A percentile compares a stretch with the other conserved stretches of the same genome.
Conservation (phyloP, 805 yeast genomes). For the Wickerhamiella siamensis region DNA sequence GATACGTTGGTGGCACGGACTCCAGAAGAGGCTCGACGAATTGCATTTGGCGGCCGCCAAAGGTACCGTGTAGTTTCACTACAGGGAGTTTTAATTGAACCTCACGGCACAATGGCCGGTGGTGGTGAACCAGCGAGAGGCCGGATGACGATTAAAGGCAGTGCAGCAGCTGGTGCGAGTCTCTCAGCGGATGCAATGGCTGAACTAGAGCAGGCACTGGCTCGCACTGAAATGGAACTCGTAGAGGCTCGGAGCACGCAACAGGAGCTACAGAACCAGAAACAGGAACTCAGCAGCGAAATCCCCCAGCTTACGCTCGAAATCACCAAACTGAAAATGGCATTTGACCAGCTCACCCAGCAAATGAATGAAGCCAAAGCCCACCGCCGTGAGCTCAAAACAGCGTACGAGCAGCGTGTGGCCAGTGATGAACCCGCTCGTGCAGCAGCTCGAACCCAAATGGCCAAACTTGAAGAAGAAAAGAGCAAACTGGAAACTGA, state of each 20-base stretch:
- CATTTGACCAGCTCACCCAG: slow-evolving; percentile 36
- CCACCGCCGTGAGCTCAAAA: slow-evolving; percentile 43
- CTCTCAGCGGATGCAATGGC: slow-evolving; percentile 12
- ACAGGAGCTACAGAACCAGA: slow-evolving; percentile 42
- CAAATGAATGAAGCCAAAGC: slow-evolving; percentile 32
- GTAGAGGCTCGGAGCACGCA: slow-evolving; percentile 6
- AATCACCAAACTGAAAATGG: slow-evolving; percentile 39
- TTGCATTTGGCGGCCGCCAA: slow-evolving; percentile 61
- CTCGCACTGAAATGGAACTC: slow-evolving; percentile 8
- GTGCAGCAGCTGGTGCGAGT: slow-evolving; percentile 2
- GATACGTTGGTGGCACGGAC: slow-evolving; percentile 80
- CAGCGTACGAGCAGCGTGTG: slow-evolving; percentile 58
- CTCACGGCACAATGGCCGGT: slow-evolving; percentile 92
- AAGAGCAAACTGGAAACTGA: slow-evolving; percentile 33
- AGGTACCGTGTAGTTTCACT: slow-evolving; percentile 84
- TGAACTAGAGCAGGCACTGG: slow-evolving; percentile 9
- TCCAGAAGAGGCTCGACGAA: slow-evolving; percentile 65
- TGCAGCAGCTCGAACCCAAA: background rate
- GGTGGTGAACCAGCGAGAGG: slow-evolving; percentile 72
- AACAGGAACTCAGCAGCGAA: slow-evolving; percentile 34
- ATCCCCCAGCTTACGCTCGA: slow-evolving; percentile 46
- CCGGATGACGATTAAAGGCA: slow-evolving; percentile 36
- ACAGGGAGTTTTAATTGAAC: slow-evolving; percentile 83
- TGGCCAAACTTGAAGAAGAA: slow-evolving; percentile 25
- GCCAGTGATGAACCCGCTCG: slow-evolving; percentile 29